Evolutionary conservation across 2,329 filamentous ascomycete species (phyloP), one percentile per base, ranked within the genome.

Genomic region (Pseudocercospora vitis): DNA sequence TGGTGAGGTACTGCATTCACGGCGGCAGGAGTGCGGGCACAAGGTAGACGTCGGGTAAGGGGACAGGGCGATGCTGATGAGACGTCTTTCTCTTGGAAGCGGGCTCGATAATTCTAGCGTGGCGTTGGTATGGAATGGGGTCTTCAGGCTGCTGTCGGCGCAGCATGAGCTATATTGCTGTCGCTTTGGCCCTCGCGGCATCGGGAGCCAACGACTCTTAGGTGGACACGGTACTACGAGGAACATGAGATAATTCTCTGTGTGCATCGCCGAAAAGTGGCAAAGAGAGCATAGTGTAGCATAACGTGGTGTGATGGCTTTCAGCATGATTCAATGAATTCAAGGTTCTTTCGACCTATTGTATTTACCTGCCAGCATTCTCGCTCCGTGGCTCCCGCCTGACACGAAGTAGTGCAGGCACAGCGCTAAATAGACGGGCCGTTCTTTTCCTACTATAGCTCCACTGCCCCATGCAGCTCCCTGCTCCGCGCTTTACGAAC

Each of bases 1-100:
- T 97, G 92, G 92, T 97, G 50, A 47, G 11, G 14, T 18, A 11
- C 11, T 8, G 7, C 8, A 14, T 4, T 3, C 12, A 7, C 9
- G 4, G 8, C 4, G n/a, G n/a, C 14, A 16, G 18, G 7, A 24
- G 11, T 4, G 19, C 12, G 37, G 33, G 19, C 19, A 11, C 21
- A n/a, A 16, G 32, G 16, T 4, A 21, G 19, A n/a, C 14, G 37
- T 2, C 14, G 7, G 18, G 26, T 29, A 11, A 11, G 6, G 6
- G 11, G 11, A 29, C 6, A 29, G 6, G 26, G 11, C 6, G 26
- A 6, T 7, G 26, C 26, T 11, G 26, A 11, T 6, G 11, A 7
- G 26, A 11, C 26, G 26, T 7, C 11, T 7, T 29, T 29, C 26
- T 29, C 26, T 29, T 39, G 35, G 8, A 9, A 19, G n/a, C 23